Base-by-base conservation (phyloP, 2,329 filamentous ascomycete genomes). In the Simplicillium aogashimaense region DNA sequence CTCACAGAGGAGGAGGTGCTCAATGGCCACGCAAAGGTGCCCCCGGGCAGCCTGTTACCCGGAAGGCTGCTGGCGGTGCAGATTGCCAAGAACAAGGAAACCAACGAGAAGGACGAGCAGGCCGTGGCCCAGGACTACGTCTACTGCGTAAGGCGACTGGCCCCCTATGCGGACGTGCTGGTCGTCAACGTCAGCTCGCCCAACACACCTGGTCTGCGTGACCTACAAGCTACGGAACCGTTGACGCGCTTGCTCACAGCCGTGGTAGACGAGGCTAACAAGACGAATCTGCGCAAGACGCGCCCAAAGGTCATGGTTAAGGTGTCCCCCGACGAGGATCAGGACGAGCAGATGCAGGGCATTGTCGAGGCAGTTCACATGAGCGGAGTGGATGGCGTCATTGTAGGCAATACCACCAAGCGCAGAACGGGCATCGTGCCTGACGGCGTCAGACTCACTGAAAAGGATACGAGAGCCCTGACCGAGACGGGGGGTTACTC, bases 181-280 rank as follows among this genome's bases (percentile, higher is more conserved):
- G 90, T 97, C 7, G 92, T 98, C 55, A 98, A 98, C 53, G 92
- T 98, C 37, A 95, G 88, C 54, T 94, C 86, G 51, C 92, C 92
- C 17, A 98, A 98, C 64, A 97, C 90, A 0, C 90, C 90, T 0
- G 90, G 92, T 0, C 72, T 97, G 37, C 78, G 92, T 17, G 83
- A 87, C 41, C 69, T 98, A 30, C 92, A 98, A 63, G 84, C 85
- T 3, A 76, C 81, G 0, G 87, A 84, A 48, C 90, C 89, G 1
- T 66, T 98, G 42, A 90, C 87, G 2, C 69, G 76, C 33, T 82
- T 98, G 36, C 66, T 98, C 32, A 76, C 72, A 9, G 85, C 86
- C 1, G 90, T 97, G 0, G 90, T 97, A 2, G 70, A 77, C 13
- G 85, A 90, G 41, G 88, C 88, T 1, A 67, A 75, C 49, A 68